Evolutionary conservation across 2,329 filamentous ascomycete species (phyloP).

Genomic region (Colletotrichum sp.): DNA sequence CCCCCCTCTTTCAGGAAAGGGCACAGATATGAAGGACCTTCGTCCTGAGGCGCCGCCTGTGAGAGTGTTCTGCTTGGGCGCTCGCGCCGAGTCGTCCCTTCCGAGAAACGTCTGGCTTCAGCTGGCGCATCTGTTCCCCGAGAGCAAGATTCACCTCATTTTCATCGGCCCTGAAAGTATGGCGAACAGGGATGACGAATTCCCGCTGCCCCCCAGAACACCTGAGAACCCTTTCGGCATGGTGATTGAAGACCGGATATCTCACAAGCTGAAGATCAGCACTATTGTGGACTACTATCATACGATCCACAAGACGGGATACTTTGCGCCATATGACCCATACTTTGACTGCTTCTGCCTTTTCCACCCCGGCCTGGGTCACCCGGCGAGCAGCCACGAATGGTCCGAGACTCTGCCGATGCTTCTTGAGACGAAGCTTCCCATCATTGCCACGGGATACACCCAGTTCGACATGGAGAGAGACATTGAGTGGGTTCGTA

Average conservation of each 20-base stretch:
- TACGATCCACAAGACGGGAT: slow-evolving; percentile 87
- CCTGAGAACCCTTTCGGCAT: slow-evolving; percentile 89
- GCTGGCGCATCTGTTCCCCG: slow-evolving; percentile 92
- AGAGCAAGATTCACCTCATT: slow-evolving; percentile 85
- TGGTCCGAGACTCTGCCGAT: slow-evolving; percentile 91
- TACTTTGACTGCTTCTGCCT: slow-evolving; percentile 98
- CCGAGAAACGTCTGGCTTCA: slow-evolving; percentile 95
- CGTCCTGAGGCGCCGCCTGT: slow-evolving; percentile 86
- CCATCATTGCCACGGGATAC: slow-evolving; percentile 93
- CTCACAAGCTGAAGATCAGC: slow-evolving; percentile 91
- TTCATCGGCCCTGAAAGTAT: slow-evolving; percentile 97
- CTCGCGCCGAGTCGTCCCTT: slow-evolving; percentile 95
- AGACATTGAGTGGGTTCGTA: slow-evolving; percentile 87
- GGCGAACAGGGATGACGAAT: slow-evolving; percentile 91
- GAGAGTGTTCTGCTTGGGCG: slow-evolving; percentile 90
- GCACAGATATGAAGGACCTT: slow-evolving; percentile 76
- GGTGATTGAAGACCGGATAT: slow-evolving; percentile 90
- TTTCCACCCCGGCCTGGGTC: slow-evolving; percentile 95
- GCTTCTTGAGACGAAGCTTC: slow-evolving; percentile 92
- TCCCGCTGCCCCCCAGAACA: slow-evolving; percentile 86
- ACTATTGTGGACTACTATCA: slow-evolving; percentile 99
- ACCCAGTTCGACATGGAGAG: slow-evolving; percentile 94
- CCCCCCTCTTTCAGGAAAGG: slow-evolving; percentile 80
- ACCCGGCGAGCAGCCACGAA: slow-evolving; percentile 91
- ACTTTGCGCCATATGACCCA: slow-evolving; percentile 94